Evolutionary conservation across 352 stramenopile species (phyloP).

Genomic region (Thraustotheca clavata): DNA sequence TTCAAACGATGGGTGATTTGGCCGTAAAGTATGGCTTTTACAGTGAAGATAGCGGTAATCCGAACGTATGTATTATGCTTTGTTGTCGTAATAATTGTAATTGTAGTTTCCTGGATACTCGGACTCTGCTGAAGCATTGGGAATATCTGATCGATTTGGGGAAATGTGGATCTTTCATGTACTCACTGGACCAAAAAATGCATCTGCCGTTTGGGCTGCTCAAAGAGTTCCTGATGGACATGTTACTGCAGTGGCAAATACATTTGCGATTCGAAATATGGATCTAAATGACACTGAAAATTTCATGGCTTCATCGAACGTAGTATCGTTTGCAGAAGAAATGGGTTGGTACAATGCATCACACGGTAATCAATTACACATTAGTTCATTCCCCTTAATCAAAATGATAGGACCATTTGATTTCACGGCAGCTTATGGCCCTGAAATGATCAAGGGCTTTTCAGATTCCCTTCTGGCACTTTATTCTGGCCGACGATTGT

Average conservation of each 20-base stretch:
- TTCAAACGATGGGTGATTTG: conserved; percentile 88
- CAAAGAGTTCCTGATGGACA: conserved; percentile 88
- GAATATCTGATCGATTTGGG: conserved; percentile 74
- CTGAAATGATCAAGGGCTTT: conserved; percentile 32
- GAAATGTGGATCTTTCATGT: conserved; percentile 95
- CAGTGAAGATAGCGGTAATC: conserved; percentile 78
- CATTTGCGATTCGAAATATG: conserved; percentile 89
- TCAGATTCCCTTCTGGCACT: conserved; percentile 47
- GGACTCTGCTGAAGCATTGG: conserved; percentile 78
- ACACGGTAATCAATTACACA: conserved; percentile 31
- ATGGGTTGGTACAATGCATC: conserved; percentile 79
- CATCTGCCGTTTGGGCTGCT: conserved; percentile 87
- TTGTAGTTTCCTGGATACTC: conserved; percentile 39
- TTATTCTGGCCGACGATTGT: conserved; percentile 80
- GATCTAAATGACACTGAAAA: conserved; percentile 60
- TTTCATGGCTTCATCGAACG: conserved; percentile 85
- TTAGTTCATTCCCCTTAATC: conserved; percentile 43
- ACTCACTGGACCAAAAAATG: conserved; percentile 79
- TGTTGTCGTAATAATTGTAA: background rate
- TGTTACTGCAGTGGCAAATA: conserved; percentile 87
- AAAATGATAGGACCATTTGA: conserved; percentile 36
- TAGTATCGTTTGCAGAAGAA: conserved; percentile 71
- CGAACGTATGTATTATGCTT: conserved; percentile 22
- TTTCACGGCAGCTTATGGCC: conserved; percentile 58
- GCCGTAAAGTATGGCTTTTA: conserved; percentile 92